phyloP scores from a whole-genome alignment of 169 alveolate genomes.

The Ichthyophthirius multifiliis region DNA sequence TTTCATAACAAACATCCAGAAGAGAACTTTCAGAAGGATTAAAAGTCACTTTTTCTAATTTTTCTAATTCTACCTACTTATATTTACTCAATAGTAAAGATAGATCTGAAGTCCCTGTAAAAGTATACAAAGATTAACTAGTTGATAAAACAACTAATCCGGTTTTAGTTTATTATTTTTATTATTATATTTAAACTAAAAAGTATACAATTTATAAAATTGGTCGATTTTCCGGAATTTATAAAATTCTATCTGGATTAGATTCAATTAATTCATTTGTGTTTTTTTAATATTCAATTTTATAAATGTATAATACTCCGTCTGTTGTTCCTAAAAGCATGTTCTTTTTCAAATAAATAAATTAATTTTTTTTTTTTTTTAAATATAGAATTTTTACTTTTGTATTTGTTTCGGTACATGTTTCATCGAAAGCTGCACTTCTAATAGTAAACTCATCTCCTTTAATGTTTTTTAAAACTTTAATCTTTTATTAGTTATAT shows the following conservation, averaged over 20 bases:
- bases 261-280: constrained; percentile 18
- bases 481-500: not conserved
- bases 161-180: not conserved
- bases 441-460: constrained; percentile 2
- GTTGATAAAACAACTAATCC: constrained; percentile 27
- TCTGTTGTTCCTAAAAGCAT: constrained; percentile 27
- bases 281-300: constrained; percentile 12
- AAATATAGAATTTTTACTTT: not conserved
- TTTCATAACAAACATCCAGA: not conserved
- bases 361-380: not conserved
- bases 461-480: constrained; percentile 18
- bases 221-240: constrained; percentile 17
- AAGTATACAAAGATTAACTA: constrained; percentile 14
- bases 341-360: not conserved
- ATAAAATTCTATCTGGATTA: not conserved
- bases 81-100: constrained; percentile 24
- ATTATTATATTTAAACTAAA: not conserved
- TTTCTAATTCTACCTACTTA: constrained; percentile 11
- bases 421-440: constrained; percentile 22
- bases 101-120: constrained; percentile 13
- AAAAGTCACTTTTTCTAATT: constrained; percentile 11
- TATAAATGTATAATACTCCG: constrained; percentile 18
- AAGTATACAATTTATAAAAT: constrained; percentile 17
- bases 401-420: constrained; percentile 15
- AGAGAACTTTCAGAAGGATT: constrained; percentile 7